Percentiles rank a stretch among this genome's conserved stretches.
Conservation (phyloP, 345 rosid genomes). For the Ricinus communis region DNA sequence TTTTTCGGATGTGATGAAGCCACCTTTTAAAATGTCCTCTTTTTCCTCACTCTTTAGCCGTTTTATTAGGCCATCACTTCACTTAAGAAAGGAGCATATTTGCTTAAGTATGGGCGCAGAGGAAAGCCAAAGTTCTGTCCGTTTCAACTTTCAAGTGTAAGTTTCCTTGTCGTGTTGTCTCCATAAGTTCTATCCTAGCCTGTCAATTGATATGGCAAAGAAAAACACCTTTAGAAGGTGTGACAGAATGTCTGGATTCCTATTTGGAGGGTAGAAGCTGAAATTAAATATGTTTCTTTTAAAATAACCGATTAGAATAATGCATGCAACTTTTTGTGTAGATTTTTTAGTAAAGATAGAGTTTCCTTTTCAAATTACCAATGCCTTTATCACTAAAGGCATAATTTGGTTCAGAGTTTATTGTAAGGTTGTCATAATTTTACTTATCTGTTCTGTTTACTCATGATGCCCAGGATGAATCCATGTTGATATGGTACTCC, state of each 20-base stretch:
- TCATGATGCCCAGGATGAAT: constrained; percentile 51
- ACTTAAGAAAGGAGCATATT: constrained; percentile 80
- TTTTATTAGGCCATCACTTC: constrained; percentile 61
- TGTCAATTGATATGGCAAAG: too few species aligned
- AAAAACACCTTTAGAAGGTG: too few species aligned
- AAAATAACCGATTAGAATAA: too few species aligned
- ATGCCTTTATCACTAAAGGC: neutral
- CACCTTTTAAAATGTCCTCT: neutral
- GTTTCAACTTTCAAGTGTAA: constrained; percentile 75
- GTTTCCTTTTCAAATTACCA: neutral
- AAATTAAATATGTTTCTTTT: too few species aligned
- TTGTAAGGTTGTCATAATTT: neutral
- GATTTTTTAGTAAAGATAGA: too few species aligned
- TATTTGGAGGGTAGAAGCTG: too few species aligned
- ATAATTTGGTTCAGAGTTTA: neutral
- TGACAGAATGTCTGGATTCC: too few species aligned
- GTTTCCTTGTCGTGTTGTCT: too few species aligned
- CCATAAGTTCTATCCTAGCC: too few species aligned
- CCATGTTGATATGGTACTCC: constrained; percentile 55
- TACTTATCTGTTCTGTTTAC: constrained; percentile 10
- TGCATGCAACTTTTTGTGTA: too few species aligned
- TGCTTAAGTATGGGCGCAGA: constrained; percentile 84
- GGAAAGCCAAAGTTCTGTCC: constrained; percentile 95
- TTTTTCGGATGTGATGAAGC: neutral
- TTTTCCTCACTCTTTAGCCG: neutral